Evolutionary conservation across 108 stramenopile species (phyloP).

Genomic region (Nitzschia sp.): DNA sequence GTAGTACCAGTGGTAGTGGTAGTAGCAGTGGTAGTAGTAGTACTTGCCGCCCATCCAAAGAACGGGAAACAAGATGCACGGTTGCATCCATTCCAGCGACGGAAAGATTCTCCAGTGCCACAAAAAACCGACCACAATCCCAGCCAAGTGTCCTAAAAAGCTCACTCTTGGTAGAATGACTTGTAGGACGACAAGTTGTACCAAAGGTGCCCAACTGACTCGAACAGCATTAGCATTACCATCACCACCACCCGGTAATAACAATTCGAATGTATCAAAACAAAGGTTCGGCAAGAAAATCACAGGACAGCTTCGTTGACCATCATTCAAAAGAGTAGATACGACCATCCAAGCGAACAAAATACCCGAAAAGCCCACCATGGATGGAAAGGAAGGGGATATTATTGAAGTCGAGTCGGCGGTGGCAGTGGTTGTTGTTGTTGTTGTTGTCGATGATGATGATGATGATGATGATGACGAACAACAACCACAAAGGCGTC

Average conservation of each 20-base stretch:
- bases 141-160: constrained; percentile 82
- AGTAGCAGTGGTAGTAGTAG: constrained; percentile 5
- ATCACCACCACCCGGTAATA: not conserved
- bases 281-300: constrained; percentile 70
- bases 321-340: constrained; percentile 52
- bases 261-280: constrained; percentile 47
- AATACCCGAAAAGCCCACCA: constrained; percentile 82
- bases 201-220: constrained; percentile 67
- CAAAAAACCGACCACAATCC: constrained; percentile 68
- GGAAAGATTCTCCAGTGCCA: constrained; percentile 77
- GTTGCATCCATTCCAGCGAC: constrained; percentile 58
- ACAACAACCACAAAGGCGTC: not conserved
- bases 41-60: constrained; percentile 42
- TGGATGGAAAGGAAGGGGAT: constrained; percentile 29
- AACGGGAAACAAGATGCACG: constrained; percentile 60
- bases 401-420: not conserved
- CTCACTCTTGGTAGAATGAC: constrained; percentile 73
- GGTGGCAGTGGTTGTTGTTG: no score
- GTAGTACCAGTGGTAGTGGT: no score
- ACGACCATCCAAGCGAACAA: constrained; percentile 85
- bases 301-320: constrained; percentile 60
- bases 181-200: constrained; percentile 64
- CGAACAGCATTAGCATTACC: constrained; percentile 9
- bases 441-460: not conserved
- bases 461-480: no score